phyloP scores from a whole-genome alignment of 495 filamentous ascomycete genomes.

The Lasiosphaeria ovina region DNA sequence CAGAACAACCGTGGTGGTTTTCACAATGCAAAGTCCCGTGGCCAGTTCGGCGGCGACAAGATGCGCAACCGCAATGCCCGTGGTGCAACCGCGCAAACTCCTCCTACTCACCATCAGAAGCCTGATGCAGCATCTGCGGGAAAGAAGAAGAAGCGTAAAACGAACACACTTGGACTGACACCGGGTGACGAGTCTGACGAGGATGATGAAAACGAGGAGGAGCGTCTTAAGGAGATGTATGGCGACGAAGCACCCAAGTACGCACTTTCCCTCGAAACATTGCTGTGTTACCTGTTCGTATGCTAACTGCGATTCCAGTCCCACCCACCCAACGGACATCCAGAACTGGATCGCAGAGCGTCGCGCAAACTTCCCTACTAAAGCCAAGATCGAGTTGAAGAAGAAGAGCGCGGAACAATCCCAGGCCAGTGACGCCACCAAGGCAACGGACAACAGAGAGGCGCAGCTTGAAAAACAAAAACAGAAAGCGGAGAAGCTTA shows the following conservation, averaged over 20 bases:
- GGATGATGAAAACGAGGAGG: constrained; percentile 70
- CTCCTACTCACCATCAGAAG: constrained; percentile 57
- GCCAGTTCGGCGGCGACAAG: constrained; percentile 42
- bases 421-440: constrained; percentile 27
- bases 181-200: constrained; percentile 70
- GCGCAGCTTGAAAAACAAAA: constrained; percentile 40
- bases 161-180: constrained; percentile 77
- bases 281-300: background rate
- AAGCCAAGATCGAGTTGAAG: constrained; percentile 54
- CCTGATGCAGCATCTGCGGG: constrained; percentile 55
- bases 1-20: constrained; percentile 40
- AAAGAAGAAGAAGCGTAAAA: constrained; percentile 76
- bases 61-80: constrained; percentile 38
- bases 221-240: constrained; percentile 64
- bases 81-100: constrained; percentile 33
- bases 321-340: constrained; percentile 55
- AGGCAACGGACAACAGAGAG: constrained; percentile 20
- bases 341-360: constrained; percentile 79
- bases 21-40: constrained; percentile 31
- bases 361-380: constrained; percentile 73
- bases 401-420: constrained; percentile 38
- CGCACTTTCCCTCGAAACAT: constrained; percentile 33
- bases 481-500: constrained; percentile 48
- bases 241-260: constrained; percentile 49
- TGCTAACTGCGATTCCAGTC: constrained; percentile 39